Conservation (phyloP, 2,329 filamentous ascomycete species). For the Alternaria postmessia region DNA sequence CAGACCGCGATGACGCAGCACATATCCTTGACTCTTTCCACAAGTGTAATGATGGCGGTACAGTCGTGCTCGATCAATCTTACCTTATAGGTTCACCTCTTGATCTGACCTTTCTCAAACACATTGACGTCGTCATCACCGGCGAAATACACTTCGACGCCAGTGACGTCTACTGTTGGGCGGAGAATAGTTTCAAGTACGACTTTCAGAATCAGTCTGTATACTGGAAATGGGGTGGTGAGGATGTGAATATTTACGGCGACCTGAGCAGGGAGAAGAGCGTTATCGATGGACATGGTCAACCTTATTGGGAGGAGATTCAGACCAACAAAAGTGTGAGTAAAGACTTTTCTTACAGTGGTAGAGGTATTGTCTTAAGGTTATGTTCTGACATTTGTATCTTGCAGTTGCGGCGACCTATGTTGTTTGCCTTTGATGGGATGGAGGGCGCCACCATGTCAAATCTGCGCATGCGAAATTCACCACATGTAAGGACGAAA, state of each 20-base stretch:
- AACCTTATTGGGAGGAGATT: background rate
- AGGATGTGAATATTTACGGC: constrained; percentile 70
- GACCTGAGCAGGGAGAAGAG: constrained; percentile 38
- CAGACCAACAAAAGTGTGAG: background rate
- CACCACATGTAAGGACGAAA: background rate
- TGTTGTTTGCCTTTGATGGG: background rate
- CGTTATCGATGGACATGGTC: background rate
- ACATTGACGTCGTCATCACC: background rate
- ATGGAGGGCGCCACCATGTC: background rate
- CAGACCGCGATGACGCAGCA: background rate
- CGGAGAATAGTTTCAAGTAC: constrained; percentile 19
- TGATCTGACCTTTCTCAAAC: background rate
- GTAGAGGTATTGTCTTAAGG: background rate
- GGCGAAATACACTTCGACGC: background rate
- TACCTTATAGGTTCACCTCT: background rate
- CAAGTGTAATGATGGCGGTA: background rate
- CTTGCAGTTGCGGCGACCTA: background rate
- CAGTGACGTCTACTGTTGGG: constrained; percentile 14
- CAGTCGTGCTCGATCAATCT: background rate
- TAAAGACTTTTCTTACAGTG: background rate
- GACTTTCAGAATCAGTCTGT: constrained; percentile 68
- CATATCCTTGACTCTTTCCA: background rate
- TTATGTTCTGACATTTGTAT: background rate
- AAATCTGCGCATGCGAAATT: background rate
- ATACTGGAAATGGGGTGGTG: constrained; percentile 69